phyloP scores from a whole-genome alignment of 2,329 filamentous ascomycete species.

The Talaromyces sp. region DNA sequence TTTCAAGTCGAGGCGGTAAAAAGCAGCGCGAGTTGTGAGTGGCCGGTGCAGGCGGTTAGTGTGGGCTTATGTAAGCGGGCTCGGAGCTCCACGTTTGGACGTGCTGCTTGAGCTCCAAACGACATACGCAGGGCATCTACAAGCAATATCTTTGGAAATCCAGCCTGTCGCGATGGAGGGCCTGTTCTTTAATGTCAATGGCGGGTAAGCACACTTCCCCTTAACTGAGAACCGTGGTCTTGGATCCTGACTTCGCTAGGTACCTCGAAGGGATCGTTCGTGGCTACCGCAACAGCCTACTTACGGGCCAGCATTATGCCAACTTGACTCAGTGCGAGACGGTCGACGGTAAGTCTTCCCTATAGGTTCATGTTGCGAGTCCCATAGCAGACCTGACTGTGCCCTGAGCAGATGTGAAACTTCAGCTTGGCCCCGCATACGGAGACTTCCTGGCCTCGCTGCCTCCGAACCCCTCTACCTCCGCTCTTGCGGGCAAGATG shows the following conservation, averaged over 20 bases:
- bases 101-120: not conserved
- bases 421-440: slow-evolving; percentile 93
- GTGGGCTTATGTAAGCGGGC: slow-evolving; percentile 26
- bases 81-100: slow-evolving; percentile 8
- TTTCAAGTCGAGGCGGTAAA: slow-evolving; percentile 20
- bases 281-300: slow-evolving; percentile 89
- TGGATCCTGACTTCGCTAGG: slow-evolving; percentile 45
- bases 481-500: slow-evolving; percentile 86
- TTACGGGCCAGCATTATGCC: slow-evolving; percentile 85
- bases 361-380: not conserved
- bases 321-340: slow-evolving; percentile 98
- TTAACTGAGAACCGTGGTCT: not conserved
- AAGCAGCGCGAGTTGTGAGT: slow-evolving; percentile 22
- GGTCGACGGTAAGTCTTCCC: slow-evolving; percentile 67
- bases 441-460: slow-evolving; percentile 93
- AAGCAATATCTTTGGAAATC: not conserved
- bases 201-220: slow-evolving; percentile 57
- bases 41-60: slow-evolving; percentile 4
- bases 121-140: slow-evolving; percentile 1
- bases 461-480: slow-evolving; percentile 94
- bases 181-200: slow-evolving; percentile 89
- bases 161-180: slow-evolving; percentile 65
- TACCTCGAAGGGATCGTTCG: slow-evolving; percentile 97
- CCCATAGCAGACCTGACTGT: slow-evolving; percentile 7
- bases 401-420: slow-evolving; percentile 72